Conservation (phyloP, 805 yeast species). For the Cyberlindnera saturnus region DNA sequence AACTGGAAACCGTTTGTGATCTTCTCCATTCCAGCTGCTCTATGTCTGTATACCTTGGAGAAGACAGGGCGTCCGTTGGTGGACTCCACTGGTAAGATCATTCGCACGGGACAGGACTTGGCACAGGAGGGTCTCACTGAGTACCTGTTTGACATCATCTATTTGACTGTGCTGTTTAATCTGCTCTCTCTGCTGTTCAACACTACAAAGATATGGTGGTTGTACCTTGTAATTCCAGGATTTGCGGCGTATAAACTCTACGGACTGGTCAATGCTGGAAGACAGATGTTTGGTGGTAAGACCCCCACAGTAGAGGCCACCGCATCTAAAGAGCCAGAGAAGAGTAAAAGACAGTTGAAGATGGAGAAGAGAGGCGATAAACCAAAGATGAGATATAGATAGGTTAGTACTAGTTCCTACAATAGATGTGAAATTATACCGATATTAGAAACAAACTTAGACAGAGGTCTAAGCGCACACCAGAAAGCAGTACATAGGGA, state of each 20-base stretch:
- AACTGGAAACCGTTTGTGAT: slow-evolving; percentile 24
- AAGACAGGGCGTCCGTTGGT: slow-evolving; percentile 44
- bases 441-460: background rate
- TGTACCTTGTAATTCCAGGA: slow-evolving; percentile 37
- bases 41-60: slow-evolving; percentile 39
- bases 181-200: slow-evolving; percentile 38
- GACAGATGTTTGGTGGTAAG: slow-evolving; percentile 21
- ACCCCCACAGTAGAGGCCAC: background rate
- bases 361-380: slow-evolving; percentile 34
- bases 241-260: slow-evolving; percentile 40
- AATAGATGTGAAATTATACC: too few species aligned
- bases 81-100: slow-evolving; percentile 30
- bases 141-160: slow-evolving; percentile 49
- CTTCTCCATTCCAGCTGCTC: slow-evolving; percentile 28
- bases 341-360: slow-evolving; percentile 37
- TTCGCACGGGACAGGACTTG: slow-evolving; percentile 43
- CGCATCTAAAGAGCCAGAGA: slow-evolving; percentile 9
- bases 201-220: slow-evolving; percentile 40
- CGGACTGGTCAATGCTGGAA: slow-evolving; percentile 26
- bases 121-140: slow-evolving; percentile 44
- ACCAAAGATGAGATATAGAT: slow-evolving; percentile 30
- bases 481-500: background rate
- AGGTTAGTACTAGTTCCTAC: background rate
- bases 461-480: background rate
- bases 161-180: slow-evolving; percentile 45